A percentile compares a stretch with the other conserved stretches of the same genome.
Evolutionary conservation across 164 flowering plant genomes (phyloP).

Genomic region (Dillenia turbinata): DNA sequence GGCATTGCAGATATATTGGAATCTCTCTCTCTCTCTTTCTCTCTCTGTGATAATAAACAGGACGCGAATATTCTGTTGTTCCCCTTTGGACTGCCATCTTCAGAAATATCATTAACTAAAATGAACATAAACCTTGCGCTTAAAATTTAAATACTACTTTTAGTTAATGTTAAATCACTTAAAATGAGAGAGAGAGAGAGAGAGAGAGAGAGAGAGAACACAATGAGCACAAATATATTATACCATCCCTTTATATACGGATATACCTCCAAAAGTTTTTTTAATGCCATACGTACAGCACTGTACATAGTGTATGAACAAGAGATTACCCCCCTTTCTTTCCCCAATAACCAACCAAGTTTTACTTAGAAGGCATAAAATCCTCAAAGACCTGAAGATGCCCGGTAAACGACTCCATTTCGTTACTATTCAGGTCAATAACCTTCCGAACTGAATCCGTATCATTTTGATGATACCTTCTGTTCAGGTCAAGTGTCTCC

Average conservation of each 20-base stretch:
- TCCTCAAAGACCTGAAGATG: slow-evolving; percentile 9
- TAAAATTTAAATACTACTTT: no score
- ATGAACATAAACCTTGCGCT: no score
- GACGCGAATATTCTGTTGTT: no score
- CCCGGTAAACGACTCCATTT: slow-evolving; percentile 16
- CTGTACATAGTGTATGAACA: slow-evolving; percentile 22
- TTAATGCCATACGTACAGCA: slow-evolving; percentile 14
- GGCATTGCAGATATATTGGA: no score
- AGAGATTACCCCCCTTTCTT: slow-evolving; percentile 4
- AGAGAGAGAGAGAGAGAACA: no score
- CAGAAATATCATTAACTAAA: no score
- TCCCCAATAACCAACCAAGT: slow-evolving; percentile 6
- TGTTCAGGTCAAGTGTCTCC: slow-evolving; percentile 51
- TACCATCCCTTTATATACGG: background rate
- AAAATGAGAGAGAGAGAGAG: no score
- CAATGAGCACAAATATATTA: no score
- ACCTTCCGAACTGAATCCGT: slow-evolving; percentile 31
- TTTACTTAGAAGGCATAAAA: slow-evolving; percentile 9
- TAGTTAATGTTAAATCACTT: no score
- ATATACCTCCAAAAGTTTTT: slow-evolving; percentile 18
- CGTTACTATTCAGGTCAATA: slow-evolving; percentile 52
- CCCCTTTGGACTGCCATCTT: no score
- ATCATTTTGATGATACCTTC: slow-evolving; percentile 33
- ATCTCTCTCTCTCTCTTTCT: no score
- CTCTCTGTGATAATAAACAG: no score